Evolutionary conservation across 805 yeast species (phyloP).

Genomic region (Candida namnaoensis): DNA sequence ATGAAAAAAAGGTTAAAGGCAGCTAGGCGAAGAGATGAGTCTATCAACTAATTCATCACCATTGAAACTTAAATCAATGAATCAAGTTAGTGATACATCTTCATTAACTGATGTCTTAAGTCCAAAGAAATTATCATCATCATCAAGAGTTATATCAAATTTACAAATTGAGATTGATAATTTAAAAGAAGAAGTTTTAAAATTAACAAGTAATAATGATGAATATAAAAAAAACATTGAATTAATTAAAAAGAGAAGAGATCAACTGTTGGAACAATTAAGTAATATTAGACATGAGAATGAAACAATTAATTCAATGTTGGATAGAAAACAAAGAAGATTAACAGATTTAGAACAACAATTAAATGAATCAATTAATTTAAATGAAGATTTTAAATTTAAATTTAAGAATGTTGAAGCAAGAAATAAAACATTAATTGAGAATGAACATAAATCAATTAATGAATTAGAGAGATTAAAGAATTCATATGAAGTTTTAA

Average conservation of each 20-base stretch:
- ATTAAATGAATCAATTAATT: conserved; percentile 35
- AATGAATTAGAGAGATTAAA: conserved; percentile 50
- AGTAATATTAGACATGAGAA: conserved; percentile 71
- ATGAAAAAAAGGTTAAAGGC: too few species aligned
- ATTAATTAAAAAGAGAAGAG: conserved; percentile 37
- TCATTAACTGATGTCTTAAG: too few species aligned
- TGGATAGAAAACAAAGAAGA: conserved; percentile 64
- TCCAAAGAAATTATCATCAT: conserved; percentile 5
- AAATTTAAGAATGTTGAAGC: conserved; percentile 41
- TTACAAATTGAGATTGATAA: conserved; percentile 43
- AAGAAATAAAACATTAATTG: conserved; percentile 39
- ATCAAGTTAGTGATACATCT: too few species aligned
- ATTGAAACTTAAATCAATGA: too few species aligned
- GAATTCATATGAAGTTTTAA: conserved; percentile 48
- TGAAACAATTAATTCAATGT: conserved; percentile 59
- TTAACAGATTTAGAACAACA: conserved; percentile 58
- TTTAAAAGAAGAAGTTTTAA: conserved; percentile 30
- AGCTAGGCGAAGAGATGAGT: too few species aligned
- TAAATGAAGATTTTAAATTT: conserved; percentile 38
- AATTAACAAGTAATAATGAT: conserved; percentile 36
- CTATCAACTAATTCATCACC: too few species aligned
- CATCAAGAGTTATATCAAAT: conserved; percentile 30
- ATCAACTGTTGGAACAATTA: conserved; percentile 50
- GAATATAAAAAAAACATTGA: conserved; percentile 46
- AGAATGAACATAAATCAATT: conserved; percentile 31